phyloP scores from a whole-genome alignment of 1,284 basidiomycete genomes.

The Microbotryum intermedium region DNA sequence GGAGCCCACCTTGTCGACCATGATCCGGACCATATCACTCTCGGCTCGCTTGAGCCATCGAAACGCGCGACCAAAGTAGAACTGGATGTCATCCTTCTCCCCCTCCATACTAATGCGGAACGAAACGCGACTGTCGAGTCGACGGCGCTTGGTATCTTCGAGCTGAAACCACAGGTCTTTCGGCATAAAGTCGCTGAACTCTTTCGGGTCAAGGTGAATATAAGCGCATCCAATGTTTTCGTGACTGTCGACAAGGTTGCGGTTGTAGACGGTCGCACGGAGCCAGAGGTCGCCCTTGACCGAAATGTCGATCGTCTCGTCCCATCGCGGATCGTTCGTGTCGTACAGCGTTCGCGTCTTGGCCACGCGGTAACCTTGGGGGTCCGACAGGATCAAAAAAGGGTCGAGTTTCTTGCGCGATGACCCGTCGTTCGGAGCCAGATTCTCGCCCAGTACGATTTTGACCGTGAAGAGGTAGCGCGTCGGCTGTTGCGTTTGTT shows the following conservation, averaged over 20 bases:
- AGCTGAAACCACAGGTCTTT: slow-evolving; percentile 89
- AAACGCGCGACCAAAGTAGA: slow-evolving; percentile 95
- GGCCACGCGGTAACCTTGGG: slow-evolving; percentile 76
- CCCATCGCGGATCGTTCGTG: slow-evolving; percentile 82
- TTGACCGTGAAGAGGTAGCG: slow-evolving; percentile 89
- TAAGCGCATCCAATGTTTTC: slow-evolving; percentile 70
- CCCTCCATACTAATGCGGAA: slow-evolving; percentile 95
- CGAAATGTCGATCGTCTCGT: slow-evolving; percentile 91
- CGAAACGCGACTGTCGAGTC: slow-evolving; percentile 54
- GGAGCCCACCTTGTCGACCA: slow-evolving; percentile 80
- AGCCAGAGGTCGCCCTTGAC: slow-evolving; percentile 77
- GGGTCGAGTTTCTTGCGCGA: slow-evolving; percentile 69
- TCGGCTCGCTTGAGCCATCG: slow-evolving; percentile 88
- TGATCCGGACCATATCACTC: slow-evolving; percentile 89
- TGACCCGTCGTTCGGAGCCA: slow-evolving; percentile 62
- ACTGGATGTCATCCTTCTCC: slow-evolving; percentile 85
- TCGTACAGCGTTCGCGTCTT: slow-evolving; percentile 97
- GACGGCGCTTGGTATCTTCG: slow-evolving; percentile 44
- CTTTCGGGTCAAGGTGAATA: slow-evolving; percentile 78
- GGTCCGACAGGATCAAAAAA: slow-evolving; percentile 89
- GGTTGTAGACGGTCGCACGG: slow-evolving; percentile 88
- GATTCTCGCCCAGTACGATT: slow-evolving; percentile 76
- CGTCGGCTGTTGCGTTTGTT: slow-evolving; percentile 28
- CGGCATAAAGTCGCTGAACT: slow-evolving; percentile 79
- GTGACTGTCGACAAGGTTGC: slow-evolving; percentile 56